Percentiles rank a stretch among this genome's conserved stretches.
phyloP scores from a whole-genome alignment of 305 asterid species.

The Fraxinus albicans region DNA sequence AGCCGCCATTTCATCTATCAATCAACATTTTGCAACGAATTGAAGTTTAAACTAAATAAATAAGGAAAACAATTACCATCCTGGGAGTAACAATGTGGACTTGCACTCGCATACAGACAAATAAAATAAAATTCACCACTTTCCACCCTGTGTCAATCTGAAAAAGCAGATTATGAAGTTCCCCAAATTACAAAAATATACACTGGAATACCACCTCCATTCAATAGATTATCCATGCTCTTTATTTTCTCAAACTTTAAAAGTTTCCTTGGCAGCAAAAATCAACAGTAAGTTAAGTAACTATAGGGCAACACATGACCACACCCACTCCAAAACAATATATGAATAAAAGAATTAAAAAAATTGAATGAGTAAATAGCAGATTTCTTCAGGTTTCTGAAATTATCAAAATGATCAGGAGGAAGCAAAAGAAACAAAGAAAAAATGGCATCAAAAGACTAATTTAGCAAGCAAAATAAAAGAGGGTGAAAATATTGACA shows the following conservation, averaged over 20 bases:
- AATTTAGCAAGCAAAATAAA: slow-evolving; percentile 13
- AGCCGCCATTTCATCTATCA: neutral
- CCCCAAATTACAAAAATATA: neutral
- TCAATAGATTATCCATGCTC: neutral
- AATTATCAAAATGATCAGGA: neutral
- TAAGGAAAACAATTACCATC: neutral
- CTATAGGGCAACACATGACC: neutral
- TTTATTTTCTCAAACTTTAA: neutral
- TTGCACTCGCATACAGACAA: neutral
- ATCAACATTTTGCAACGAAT: neutral
- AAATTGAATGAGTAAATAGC: neutral
- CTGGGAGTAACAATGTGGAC: neutral
- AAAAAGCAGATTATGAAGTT: neutral
- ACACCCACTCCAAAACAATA: neutral
- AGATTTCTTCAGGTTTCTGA: neutral
- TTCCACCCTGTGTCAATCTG: neutral
- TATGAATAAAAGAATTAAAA: neutral
- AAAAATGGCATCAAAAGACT: neutral
- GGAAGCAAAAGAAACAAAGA: neutral
- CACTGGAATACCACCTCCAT: neutral
- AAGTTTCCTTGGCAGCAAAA: neutral
- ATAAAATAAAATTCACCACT: neutral
- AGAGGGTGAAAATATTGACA: neutral
- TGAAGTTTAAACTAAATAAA: neutral
- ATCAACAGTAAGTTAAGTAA: neutral